These are phyloP conservation scores for Geranium brycei DNA, from an alignment of 345 rosid genomes.

Conservation along the genomic window DNA sequence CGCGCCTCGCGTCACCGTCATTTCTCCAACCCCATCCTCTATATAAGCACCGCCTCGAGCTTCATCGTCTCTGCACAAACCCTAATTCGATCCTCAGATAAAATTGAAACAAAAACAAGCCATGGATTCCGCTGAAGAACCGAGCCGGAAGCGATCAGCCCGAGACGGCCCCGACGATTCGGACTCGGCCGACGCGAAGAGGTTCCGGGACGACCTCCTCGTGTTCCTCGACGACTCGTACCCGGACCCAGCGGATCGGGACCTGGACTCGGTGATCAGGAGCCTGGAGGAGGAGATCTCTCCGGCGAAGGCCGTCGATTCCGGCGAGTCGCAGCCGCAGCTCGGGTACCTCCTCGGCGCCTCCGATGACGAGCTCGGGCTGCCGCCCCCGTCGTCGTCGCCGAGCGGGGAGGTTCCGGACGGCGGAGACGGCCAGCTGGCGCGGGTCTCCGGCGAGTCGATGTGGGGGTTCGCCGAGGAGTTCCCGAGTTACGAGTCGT, in stretches of 20 bases:
- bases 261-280: constrained; percentile 54
- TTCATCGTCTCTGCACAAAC: background rate
- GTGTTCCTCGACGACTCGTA: constrained; percentile 42
- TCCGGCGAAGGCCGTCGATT: constrained; percentile 2
- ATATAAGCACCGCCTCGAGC: background rate
- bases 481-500: constrained; percentile 29
- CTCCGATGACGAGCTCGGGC: constrained; percentile 74
- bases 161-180: constrained; percentile 17
- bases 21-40: background rate
- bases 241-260: constrained; percentile 32
- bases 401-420: background rate
- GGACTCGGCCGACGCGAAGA: constrained; percentile 38
- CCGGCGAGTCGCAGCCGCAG: constrained; percentile 31
- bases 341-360: constrained; percentile 67
- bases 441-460: background rate
- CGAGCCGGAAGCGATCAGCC: constrained; percentile 11
- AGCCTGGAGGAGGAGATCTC: constrained; percentile 62
- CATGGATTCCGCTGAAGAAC: background rate
- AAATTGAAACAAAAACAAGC: no score
- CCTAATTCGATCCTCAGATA: background rate
- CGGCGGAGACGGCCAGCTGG: constrained; percentile 5
- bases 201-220: constrained; percentile 45
- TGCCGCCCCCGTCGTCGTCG: constrained; percentile 41
- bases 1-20: background rate
- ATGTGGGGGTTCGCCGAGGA: constrained; percentile 31